These are phyloP conservation scores for Acanthamoeba royreba DNA, from an alignment of 208 protist genomes.

Conservation along the genomic window DNA sequence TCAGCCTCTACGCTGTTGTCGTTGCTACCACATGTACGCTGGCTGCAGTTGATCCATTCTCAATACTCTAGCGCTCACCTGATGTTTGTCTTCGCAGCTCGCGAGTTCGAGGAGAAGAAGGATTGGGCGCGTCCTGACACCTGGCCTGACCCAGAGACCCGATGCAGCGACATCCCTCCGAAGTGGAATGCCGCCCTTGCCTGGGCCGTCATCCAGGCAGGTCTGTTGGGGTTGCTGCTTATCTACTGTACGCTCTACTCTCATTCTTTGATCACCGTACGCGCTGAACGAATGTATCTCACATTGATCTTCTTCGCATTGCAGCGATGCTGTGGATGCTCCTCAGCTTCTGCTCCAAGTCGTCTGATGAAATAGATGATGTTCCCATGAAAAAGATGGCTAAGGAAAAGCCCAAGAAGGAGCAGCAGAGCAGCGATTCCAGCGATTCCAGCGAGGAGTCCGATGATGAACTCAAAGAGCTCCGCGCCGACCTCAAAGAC, in stretches of 20 bases:
- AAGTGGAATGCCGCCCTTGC: conserved; percentile 11
- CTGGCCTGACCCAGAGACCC: not conserved
- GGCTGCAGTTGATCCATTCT: not conserved
- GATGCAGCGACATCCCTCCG: not conserved
- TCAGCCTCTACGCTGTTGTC: not conserved
- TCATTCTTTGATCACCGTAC: not conserved
- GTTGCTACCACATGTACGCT: conserved; percentile 5
- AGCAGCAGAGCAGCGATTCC: not conserved
- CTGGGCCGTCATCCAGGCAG: not conserved
- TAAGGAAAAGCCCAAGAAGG: not conserved
- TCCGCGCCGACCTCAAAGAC: not conserved
- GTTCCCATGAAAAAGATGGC: not conserved
- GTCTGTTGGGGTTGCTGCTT: not conserved
- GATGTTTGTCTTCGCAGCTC: too few relatives aligned
- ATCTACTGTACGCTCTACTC: not conserved
- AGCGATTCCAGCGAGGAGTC: not conserved
- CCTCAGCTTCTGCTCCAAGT: not conserved
- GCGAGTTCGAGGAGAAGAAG: conserved; percentile 15
- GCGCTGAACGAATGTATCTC: not conserved
- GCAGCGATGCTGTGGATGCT: conserved; percentile 5
- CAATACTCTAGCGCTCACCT: too few relatives aligned
- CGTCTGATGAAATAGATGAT: not conserved
- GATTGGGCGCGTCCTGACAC: not conserved
- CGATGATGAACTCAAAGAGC: not conserved
- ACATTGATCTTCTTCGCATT: not conserved